Evolutionary conservation across 1,284 basidiomycete species (phyloP).

Genomic region (Tremellales sp.): DNA sequence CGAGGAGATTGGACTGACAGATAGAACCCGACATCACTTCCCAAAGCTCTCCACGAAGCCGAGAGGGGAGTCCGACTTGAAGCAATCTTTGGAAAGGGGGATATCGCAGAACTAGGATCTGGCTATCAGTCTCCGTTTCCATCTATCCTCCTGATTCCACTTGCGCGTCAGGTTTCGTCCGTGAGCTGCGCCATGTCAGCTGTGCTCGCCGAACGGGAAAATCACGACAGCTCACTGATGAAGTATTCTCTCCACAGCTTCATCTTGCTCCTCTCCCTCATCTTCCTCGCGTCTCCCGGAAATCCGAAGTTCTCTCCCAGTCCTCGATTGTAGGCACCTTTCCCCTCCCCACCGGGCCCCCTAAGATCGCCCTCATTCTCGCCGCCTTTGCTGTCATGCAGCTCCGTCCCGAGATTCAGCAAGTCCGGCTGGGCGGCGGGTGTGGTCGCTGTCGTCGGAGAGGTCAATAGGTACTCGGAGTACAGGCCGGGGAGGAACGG

Average conservation of each 20-base stretch:
- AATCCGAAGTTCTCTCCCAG: conserved; percentile 85
- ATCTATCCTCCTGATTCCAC: background rate
- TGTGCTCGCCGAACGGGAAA: background rate
- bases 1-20: conserved; percentile 45
- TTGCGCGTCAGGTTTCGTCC: conserved; percentile 47
- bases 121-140: background rate
- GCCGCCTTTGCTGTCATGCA: conserved; percentile 15
- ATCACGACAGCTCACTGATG: conserved; percentile 55
- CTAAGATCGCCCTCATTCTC: conserved; percentile 57
- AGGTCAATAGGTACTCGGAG: conserved; percentile 76
- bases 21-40: conserved; percentile 94
- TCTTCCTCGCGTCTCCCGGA: conserved; percentile 89
- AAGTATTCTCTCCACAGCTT: conserved; percentile 95
- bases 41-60: conserved; percentile 96
- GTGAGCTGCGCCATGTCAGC: conserved; percentile 29
- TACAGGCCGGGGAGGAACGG: conserved; percentile 88
- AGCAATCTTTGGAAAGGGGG: conserved; percentile 94
- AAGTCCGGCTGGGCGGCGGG: conserved; percentile 11
- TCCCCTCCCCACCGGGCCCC: conserved; percentile 51
- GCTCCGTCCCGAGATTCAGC: conserved; percentile 24
- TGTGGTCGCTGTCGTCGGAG: conserved; percentile 44
- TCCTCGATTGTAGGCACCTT: conserved; percentile 67
- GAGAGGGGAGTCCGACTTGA: conserved; percentile 93
- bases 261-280: conserved; percentile 94
- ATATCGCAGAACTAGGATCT: conserved; percentile 73